A percentile compares a stretch with the other conserved stretches of the same genome.
phyloP scores from a whole-genome alignment of 768 basidiomycete genomes.

The Mycena rosella region DNA sequence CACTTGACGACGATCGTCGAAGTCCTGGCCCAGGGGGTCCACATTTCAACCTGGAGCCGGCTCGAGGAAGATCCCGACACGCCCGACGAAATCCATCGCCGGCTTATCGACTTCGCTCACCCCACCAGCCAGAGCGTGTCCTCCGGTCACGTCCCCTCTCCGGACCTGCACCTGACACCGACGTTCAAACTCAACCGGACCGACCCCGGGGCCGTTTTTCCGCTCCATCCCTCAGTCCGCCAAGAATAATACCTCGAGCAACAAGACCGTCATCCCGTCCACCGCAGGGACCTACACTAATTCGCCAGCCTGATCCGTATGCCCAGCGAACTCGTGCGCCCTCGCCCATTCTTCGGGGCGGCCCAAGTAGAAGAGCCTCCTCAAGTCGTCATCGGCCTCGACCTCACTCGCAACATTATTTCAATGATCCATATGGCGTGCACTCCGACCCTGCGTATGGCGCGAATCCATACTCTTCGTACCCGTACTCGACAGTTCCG shows the following conservation, averaged over 20 bases:
- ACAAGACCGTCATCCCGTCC: too few species aligned
- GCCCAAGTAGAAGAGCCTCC: background rate
- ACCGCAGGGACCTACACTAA: too few species aligned
- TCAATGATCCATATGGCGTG: too few species aligned
- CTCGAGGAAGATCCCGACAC: slow-evolving; percentile 4
- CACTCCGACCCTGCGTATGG: background rate
- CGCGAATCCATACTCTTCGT: background rate
- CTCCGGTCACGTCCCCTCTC: slow-evolving; percentile 2
- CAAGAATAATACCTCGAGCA: too few species aligned
- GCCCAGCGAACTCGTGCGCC: too few species aligned
- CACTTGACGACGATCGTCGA: background rate
- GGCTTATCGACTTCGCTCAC: background rate
- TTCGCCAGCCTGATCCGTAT: too few species aligned
- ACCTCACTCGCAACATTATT: background rate
- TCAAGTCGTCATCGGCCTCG: background rate
- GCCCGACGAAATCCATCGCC: slow-evolving; percentile 1
- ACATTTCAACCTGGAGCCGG: background rate
- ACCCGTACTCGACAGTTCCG: background rate
- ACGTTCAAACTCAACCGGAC: background rate
- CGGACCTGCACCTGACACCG: too few species aligned
- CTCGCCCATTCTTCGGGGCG: too few species aligned
- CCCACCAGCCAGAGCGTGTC: background rate
- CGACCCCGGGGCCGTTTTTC: background rate
- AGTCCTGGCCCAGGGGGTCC: background rate
- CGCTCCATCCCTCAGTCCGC: background rate